Evolutionary conservation across 2,329 filamentous ascomycete genomes (phyloP), one percentile per base, ranked within the genome.

Genomic region (Penicillium polonicum): DNA sequence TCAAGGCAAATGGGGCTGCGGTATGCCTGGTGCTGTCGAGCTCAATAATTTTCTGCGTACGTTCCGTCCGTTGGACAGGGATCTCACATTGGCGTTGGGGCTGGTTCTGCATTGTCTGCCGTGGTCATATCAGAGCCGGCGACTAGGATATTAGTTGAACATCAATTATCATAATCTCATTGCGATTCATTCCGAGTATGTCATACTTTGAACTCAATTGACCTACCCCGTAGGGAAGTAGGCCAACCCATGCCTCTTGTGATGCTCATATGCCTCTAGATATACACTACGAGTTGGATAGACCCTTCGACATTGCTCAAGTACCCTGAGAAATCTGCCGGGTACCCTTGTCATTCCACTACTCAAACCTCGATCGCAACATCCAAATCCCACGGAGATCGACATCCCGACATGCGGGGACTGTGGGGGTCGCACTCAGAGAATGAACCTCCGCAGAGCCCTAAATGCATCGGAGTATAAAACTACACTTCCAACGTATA

Each of bases 11-110:
- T 59, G 48, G 64, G 60, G 59, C 55, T 65, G 46, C 58, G 54
- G 65, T 65, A 67, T 63, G 69, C 69, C 70, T 62, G 69, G 70
- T 66, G 70, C 71, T 65, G 66, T 68, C 62, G 56, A 57, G 57
- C 57, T 65, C 57, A 29, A 42, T 65, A 53, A 61, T 62, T 49
- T 58, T 60, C 35, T 49, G 48, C 49, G 52, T 57, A 43, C 48
- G 9, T 42, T 39, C 48, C 45, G 3, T 45, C n/a, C 29, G 7
- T 52, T 52, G 23, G 39, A n/a, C 27, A 21, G 42, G 13, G 27
- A 52, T 42, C 35, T 36, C 54, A 42, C 21, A 36, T 57, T 48
- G 49, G 55, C 55, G 42, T 57, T 57, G 27, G 42, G 48, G 42
- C 21, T 56, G 43, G 42, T 48, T 42, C 43, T 57, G 42, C 49